Base-by-base conservation (phyloP, 2,329 filamentous ascomycete genomes). In the Colletotrichum acutatum region DNA sequence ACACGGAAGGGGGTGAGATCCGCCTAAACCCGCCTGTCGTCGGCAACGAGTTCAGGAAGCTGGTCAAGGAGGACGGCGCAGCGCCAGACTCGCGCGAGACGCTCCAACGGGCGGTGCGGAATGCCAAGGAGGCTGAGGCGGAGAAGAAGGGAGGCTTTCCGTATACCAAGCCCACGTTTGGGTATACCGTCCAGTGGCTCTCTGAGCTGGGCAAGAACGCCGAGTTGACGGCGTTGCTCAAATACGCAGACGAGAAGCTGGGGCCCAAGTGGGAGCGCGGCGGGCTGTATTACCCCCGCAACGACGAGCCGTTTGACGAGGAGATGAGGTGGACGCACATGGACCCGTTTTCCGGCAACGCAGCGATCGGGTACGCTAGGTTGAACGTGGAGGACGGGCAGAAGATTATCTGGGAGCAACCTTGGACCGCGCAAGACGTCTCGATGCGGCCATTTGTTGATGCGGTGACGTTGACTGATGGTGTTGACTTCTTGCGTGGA, bases 261-360 rank as follows among this genome's bases (percentile, higher is more conserved):
- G 34, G 71, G 3, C 80, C 82, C 0, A 76, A 74, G 0, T 83
- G 82, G 82, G 78, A 79, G 42, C 77, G 78, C 0, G 82, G 82
- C 0, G 82, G 82, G 0, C 70, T 83, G 6, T 83, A 77, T 63
- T 84, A 84, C 57, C 76, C 77, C 1, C 74, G 80, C 11, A 76
- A 78, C 37, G 79, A 79, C 26, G 59, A 60, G 7, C 53, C 65
- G 1, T 68, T 75, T 24, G 77, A 82, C 65, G 66, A 76, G 3
- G 60, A 78, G 0, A 75, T 75, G 3, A 74, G 78, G 6, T 78
- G 78, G 75, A 77, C 72, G 1, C 72, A 75, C 53, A 77, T 83
- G 67, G 82, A 84, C 30, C 80, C 82, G 0, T 82, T 80, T 24
- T 76, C 81, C 0, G 81, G 83, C 0, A 84, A 84, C 68, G 78